phyloP scores from a whole-genome alignment of 352 stramenopile species.

The Globisporangium radiosum region DNA sequence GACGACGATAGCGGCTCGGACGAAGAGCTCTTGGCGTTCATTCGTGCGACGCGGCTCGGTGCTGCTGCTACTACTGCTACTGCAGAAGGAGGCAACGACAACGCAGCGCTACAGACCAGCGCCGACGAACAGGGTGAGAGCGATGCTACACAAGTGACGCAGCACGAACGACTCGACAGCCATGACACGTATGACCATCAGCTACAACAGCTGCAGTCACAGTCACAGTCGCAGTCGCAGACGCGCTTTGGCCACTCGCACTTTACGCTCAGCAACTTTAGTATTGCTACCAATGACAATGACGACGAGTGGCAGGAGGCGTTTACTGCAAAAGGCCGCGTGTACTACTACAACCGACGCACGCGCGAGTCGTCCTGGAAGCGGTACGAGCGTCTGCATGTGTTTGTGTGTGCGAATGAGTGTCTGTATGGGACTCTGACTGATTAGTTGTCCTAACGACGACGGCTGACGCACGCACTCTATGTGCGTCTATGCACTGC shows the following conservation, averaged over 20 bases:
- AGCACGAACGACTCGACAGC: neutral
- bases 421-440: no score
- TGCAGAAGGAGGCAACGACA: no score
- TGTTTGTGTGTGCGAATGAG: no score
- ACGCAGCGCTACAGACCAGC: neutral
- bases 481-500: neutral
- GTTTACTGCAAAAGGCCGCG: constrained; percentile 77
- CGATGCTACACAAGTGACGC: neutral
- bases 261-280: constrained; percentile 15
- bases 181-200: neutral
- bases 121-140: constrained; percentile 14
- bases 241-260: constrained; percentile 5
- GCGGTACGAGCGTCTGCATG: constrained; percentile 26
- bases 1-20: constrained; percentile 1
- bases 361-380: constrained; percentile 84
- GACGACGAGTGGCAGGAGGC: constrained; percentile 75
- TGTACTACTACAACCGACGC: constrained; percentile 86
- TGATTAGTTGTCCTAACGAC: no score
- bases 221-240: neutral
- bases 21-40: constrained; percentile 6
- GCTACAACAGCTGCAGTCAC: neutral
- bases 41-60: neutral
- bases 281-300: constrained; percentile 3
- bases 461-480: no score
- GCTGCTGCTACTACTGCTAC: no score